Evolutionary conservation across 495 filamentous ascomycete species (phyloP), one percentile per base, ranked within the genome.

Genomic region (Penicillium paradoxum): DNA sequence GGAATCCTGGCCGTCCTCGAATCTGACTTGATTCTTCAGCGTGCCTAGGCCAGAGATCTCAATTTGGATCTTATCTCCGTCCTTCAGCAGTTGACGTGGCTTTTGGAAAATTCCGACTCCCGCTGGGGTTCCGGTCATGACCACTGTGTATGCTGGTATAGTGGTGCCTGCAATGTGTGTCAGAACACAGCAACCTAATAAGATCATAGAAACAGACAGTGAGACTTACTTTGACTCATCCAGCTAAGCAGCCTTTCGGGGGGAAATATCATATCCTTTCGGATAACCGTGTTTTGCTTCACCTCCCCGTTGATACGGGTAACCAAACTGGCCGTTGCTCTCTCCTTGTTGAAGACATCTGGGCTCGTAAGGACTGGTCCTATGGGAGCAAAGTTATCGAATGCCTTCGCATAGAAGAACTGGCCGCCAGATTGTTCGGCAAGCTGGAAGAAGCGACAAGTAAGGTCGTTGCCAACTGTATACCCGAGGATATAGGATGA

Each of bases 51-150:
- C 45, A 2, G 18, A 14, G 19, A 49, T 37, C 17, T 65, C 47
- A 42, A 75, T 54, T 55, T 70, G 65, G 18, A 75, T 65, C 6
- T 56, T 50, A 60, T 73, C 72, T n/a, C 72, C 73, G 63, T 72
- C 58, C 45, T 65, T 58, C 33, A 76, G 32, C 47, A 68, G 71
- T 13, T 58, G 57, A 17, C 65, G 65, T 15, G 64, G 62, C 49
- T 74, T 74, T 63, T 73, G 76, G 22, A 69, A 69, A 32, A 66
- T 56, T 29, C 60, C 64, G 3, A 68, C 57, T 13, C 65, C 65
- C 1, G 63, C 39, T 3, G 75, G 76, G 63, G 86, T 90, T 48
- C 86, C 86, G 15, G 86, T 89, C 55, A 87, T 86, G 40, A 90
- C 84, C 25, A 87, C 39, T 63, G 87, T 85, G 1, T 85, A 85